A percentile compares a stretch with the other conserved stretches of the same genome.
These are phyloP conservation scores for Hypoxylon crocopeplum DNA, from an alignment of 495 filamentous ascomycete species.

Conservation along the genomic window DNA sequence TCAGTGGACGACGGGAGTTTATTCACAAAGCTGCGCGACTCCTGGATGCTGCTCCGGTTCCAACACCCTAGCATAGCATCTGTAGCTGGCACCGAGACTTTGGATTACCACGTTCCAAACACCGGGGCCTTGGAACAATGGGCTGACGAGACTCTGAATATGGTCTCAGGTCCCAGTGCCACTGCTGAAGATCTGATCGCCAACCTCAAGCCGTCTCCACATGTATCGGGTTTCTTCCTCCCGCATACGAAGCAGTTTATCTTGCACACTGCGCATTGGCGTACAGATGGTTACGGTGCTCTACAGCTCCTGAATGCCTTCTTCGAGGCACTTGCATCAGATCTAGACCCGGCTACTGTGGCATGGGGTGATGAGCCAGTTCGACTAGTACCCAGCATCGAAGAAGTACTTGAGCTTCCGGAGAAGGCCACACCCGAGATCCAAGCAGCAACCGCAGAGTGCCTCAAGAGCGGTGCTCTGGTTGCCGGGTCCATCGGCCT, in stretches of 20 bases:
- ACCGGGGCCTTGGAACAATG: constrained; percentile 33
- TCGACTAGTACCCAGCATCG: constrained; percentile 39
- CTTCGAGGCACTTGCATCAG: constrained; percentile 11
- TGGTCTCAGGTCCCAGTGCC: constrained; percentile 25
- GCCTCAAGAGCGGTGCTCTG: not conserved
- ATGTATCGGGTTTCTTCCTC: constrained; percentile 33
- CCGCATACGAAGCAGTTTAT: constrained; percentile 30
- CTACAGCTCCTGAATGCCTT: constrained; percentile 42
- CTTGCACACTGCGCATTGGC: constrained; percentile 43
- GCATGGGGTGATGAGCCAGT: constrained; percentile 42
- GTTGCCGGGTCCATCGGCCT: constrained; percentile 5
- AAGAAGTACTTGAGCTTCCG: constrained; percentile 30
- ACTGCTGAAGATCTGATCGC: constrained; percentile 28
- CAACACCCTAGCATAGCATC: constrained; percentile 43
- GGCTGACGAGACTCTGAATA: constrained; percentile 36
- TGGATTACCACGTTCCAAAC: constrained; percentile 37
- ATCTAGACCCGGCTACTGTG: constrained; percentile 20
- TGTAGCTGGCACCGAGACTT: constrained; percentile 20
- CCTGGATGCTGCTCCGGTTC: constrained; percentile 44
- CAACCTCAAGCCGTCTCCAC: constrained; percentile 1
- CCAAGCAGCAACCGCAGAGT: constrained; percentile 1
- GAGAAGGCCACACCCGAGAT: constrained; percentile 7
- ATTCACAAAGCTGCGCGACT: constrained; percentile 27
- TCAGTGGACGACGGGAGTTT: constrained; percentile 5
- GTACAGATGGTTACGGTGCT: constrained; percentile 42